Percentiles rank a stretch among this genome's conserved stretches.
These are phyloP conservation scores for Diutina rugosa DNA, from an alignment of 1,139 yeast genomes.

Conservation along the genomic window DNA sequence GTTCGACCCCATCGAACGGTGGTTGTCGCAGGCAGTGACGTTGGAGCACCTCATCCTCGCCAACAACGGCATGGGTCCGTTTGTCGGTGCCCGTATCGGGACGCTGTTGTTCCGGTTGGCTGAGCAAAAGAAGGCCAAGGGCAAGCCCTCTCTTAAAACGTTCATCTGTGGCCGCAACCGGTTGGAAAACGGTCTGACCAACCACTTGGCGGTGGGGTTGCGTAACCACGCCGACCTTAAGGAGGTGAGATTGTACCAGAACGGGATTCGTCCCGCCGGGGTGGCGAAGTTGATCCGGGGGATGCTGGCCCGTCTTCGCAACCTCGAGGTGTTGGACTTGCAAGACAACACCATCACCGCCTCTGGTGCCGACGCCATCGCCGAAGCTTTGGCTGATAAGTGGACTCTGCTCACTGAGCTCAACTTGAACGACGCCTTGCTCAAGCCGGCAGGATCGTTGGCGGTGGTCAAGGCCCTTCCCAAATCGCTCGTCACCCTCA, in stretches of 20 bases:
- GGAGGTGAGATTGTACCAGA: constrained; percentile 76
- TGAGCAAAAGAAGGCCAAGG: constrained; percentile 38
- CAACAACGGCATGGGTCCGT: constrained; percentile 96
- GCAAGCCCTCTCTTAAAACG: constrained; percentile 46
- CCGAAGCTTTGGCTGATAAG: constrained; percentile 42
- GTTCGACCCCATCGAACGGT: constrained; percentile 75
- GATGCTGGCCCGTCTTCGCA: constrained; percentile 53
- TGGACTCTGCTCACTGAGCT: constrained; percentile 51
- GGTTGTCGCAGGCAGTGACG: constrained; percentile 62
- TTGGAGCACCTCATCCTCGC: constrained; percentile 78
- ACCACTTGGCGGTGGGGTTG: constrained; percentile 64
- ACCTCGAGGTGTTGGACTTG: constrained; percentile 62
- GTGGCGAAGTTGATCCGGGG: constrained; percentile 59
- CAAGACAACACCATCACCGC: constrained; percentile 92
- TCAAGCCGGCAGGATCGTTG: constrained; percentile 65
- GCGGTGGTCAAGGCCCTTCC: constrained; percentile 34
- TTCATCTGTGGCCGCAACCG: constrained; percentile 95
- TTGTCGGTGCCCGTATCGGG: constrained; percentile 91
- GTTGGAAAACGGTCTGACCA: constrained; percentile 85
- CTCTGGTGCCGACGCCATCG: constrained; percentile 35
- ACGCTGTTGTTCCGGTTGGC: constrained; percentile 67
- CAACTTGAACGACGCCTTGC: constrained; percentile 78
- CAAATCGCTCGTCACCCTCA: constrained; percentile 25
- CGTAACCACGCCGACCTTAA: constrained; percentile 63
- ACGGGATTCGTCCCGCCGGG: constrained; percentile 94